These are phyloP conservation scores for Tephrocybe sp. DNA, from an alignment of 768 basidiomycete species.

Conservation along the genomic window DNA sequence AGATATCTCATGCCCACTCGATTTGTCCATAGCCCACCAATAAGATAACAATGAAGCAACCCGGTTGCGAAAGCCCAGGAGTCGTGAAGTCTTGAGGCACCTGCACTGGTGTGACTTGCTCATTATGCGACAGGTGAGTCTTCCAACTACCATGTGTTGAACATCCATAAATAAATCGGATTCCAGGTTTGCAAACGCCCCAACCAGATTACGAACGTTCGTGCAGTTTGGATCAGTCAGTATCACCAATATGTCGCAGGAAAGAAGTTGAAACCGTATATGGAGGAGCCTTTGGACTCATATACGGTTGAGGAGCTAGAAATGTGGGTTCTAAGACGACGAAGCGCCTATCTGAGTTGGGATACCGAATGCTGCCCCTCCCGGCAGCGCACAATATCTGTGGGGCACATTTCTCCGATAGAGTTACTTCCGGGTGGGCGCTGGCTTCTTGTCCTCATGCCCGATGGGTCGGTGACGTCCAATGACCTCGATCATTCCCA, in stretches of 20 bases:
- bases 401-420: neutral
- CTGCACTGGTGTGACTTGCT: conserved; percentile 3
- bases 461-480: neutral
- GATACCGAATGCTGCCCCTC: neutral
- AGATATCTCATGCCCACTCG: too few species aligned
- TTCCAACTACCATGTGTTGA: too few species aligned
- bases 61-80: too few species aligned
- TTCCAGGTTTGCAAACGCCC: conserved; percentile 1
- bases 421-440: neutral
- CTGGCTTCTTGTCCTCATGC: neutral
- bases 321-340: neutral
- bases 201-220: neutral
- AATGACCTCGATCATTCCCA: neutral
- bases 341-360: neutral
- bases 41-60: too few species aligned
- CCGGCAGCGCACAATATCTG: neutral
- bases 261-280: neutral
- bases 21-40: too few species aligned
- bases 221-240: neutral
- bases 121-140: neutral
- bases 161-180: neutral
- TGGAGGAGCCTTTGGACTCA: conserved; percentile 1
- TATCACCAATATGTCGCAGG: neutral
- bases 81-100: too few species aligned
- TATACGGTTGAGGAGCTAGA: conserved; percentile 4